Base-by-base conservation (phyloP, 345 rosid species). In the Syzygium jambos region DNA sequence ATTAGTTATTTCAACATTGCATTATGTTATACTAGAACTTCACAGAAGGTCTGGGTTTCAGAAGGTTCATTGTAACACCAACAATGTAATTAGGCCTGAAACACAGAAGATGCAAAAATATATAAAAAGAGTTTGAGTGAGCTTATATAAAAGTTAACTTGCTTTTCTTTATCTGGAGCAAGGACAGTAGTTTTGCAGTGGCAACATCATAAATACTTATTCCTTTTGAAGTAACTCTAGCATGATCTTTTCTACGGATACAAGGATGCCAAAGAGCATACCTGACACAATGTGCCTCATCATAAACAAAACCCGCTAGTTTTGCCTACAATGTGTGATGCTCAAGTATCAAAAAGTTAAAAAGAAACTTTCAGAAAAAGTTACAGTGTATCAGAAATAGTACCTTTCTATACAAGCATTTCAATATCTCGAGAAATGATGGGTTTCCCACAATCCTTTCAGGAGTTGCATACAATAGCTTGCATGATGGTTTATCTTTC, bases 201-300 rank as follows among this genome's bases (percentile, higher is more conserved):
- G 59, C 27, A 63, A 73, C 25, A 30, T 54, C 27, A 54, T 13
- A 85, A 85, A 52, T 53, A 15, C 38, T n/a, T 21, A 57, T 25
- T 34, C 30, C 8, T 51, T 59, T 57, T n/a, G 4, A 29, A 49
- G 30, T 19, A 56, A 3, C 53, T 34, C 78, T 17, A 55, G 55
- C 78, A 73, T 65, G 85, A 85, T 30, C 15, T 55, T 55, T 22
- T 55, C 59, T 55, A 43, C 54, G 11, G 23, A 17, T 82, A 17
- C 85, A 23, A 56, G 80, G 14, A 78, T 51, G 59, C 54, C 53
- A 85, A 68, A 83, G 59, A 53, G 52, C 88, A 55, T 90, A 96
- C 98, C 98, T 96, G 86, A 97, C 96, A 88, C 98, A 95, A 85
- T 97, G 99, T 82, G 97, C 98, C 92, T 97, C 99, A 90, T 95